Percentiles rank a stretch among this genome's conserved stretches.
These are phyloP conservation scores for Chenopodium album DNA, from an alignment of 148 eudicot species.

Conservation along the genomic window DNA sequence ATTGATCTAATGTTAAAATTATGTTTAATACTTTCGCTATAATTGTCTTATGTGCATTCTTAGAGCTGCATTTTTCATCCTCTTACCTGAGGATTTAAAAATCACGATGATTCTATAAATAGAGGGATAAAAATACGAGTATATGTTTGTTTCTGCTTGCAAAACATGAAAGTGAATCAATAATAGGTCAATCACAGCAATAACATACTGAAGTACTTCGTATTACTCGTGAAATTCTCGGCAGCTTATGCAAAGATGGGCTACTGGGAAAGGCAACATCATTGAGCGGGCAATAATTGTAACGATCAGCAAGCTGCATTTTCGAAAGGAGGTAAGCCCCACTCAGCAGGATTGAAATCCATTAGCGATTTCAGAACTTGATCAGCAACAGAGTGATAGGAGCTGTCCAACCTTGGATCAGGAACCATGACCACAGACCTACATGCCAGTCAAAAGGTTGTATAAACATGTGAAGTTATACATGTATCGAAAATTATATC, in stretches of 20 bases:
- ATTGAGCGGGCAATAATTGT: neutral
- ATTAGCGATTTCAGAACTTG: constrained; percentile 64
- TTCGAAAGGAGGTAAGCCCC: constrained; percentile 83
- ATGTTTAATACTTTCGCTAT: no score
- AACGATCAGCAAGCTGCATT: constrained; percentile 32
- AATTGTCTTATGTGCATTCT: no score
- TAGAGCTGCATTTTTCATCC: no score
- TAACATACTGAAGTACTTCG: no score
- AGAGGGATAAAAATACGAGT: no score
- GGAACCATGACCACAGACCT: constrained; percentile 95
- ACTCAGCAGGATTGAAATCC: constrained; percentile 77
- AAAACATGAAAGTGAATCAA: no score
- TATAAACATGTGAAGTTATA: neutral
- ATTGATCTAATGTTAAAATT: no score
- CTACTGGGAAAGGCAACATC: neutral
- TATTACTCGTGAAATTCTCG: neutral
- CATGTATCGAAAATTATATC: neutral
- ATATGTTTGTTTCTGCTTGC: no score
- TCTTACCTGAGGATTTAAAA: no score
- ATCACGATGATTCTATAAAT: no score
- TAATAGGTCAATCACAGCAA: no score
- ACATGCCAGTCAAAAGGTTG: constrained; percentile 21
- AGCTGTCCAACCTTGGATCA: constrained; percentile 80
- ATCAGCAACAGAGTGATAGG: constrained; percentile 58
- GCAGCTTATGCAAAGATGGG: neutral